Base-by-base conservation (phyloP, 164 flowering plant genomes). In the Nelumbo lutea region DNA sequence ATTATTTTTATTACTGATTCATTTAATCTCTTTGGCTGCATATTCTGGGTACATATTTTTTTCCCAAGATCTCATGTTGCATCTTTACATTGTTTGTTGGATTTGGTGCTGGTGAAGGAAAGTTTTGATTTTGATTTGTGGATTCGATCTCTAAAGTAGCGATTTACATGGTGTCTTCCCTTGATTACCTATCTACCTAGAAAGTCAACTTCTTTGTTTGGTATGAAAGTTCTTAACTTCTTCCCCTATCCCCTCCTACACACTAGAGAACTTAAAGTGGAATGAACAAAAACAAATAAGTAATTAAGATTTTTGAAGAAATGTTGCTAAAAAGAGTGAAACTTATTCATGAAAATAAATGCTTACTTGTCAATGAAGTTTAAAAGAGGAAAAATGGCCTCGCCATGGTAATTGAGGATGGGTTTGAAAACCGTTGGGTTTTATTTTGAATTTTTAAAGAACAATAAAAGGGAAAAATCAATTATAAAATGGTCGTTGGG, bases 161-260 rank as follows among this genome's bases (percentile, higher is more conserved):
- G 39, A n/a, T 42, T 58, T 66, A 39, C n/a, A 9, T 1, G 9
- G 13, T 46, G 50, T 57, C 39, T 53, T 41, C 43, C 45, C 42
- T 56, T 3, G 50, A 67, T 56, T 27, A 44, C 62, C 9, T 9
- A 5, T 4, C 7, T 13, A 13, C 8, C n/a, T 6, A 9, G 6
- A 5, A 15, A 57, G n/a, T n/a, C 5, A 57, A 13, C 40, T 15
- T 57, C 55, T 57, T 41, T 53, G 44, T 38, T 40, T 48, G 64
- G 63, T 59, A 59, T 42, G 70, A 59, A 59, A 38, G 46, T n/a
- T n/a, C n/a, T n/a, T n/a, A n/a, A n/a, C n/a, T 27, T 6, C 41
- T 44, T 55, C 15, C 4, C 41, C 7, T 3, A 1, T 59, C 9
- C 40, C 11, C 8, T 4, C 27, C 59, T 57, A 40, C 40, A 57